phyloP scores from a whole-genome alignment of 257 asterid genomes.

The Nicotiana knightiana region DNA sequence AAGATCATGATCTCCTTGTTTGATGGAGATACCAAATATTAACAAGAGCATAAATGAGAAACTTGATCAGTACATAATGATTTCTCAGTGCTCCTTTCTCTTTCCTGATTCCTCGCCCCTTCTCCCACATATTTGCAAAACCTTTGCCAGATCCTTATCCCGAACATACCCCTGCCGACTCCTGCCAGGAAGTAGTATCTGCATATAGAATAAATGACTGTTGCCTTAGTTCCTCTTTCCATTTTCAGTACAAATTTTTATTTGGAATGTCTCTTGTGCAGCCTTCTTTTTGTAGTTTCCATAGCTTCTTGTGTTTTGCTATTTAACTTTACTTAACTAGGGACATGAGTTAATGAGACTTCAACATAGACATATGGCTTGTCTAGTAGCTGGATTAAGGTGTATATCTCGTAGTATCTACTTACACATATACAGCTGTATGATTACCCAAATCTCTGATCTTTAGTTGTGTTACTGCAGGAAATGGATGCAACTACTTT shows the following conservation, averaged over 20 bases:
- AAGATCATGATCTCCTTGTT: not conserved
- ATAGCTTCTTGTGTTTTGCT: not conserved
- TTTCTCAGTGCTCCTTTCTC: not conserved
- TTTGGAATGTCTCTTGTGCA: not conserved
- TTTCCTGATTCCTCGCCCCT: not conserved
- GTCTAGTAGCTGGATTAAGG: not conserved
- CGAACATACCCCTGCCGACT: not conserved
- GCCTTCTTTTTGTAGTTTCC: not conserved
- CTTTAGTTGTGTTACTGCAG: slow-evolving; percentile 28
- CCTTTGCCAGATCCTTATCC: not conserved
- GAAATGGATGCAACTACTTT: slow-evolving; percentile 83
- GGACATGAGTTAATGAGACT: not conserved
- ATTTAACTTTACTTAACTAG: not conserved
- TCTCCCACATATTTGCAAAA: not conserved
- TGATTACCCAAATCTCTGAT: not conserved
- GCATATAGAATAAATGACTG: not conserved
- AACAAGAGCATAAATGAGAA: not conserved
- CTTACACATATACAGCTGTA: not conserved
- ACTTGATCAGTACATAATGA: not conserved
- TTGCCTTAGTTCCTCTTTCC: not conserved
- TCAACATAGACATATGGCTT: not conserved
- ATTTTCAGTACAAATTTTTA: not conserved
- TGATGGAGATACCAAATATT: not conserved
- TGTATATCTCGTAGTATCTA: not conserved
- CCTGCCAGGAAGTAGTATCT: not conserved